Base-by-base conservation (phyloP, 1,284 basidiomycete species). In the Apiotrichum sp. region DNA sequence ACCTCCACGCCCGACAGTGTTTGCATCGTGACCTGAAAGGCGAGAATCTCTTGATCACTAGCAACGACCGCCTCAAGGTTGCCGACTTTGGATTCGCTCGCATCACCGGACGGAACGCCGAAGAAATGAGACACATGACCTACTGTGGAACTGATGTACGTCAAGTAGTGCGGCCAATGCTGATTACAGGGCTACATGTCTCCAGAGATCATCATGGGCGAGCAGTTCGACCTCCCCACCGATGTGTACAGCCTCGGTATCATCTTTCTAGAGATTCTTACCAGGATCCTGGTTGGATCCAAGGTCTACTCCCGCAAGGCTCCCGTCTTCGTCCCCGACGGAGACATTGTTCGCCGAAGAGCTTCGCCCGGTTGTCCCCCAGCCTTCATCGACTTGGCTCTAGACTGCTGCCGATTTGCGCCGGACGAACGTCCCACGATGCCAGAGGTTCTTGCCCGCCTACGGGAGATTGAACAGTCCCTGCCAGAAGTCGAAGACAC, bases 61-160 rank as follows among this genome's bases (percentile, higher is more conserved):
- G 86, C 40, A 97, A 98, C 69, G 88, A 92, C 33, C 84, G 95
- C 47, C 82, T 98, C 72, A 98, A 98, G 79, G 86, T 97, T 65
- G 95, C 92, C 39, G 95, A 98, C 72, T 98, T 98, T 76, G 93
- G 93, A 7, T 95, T 93, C 67, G 73, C 73, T 5, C 58, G 74
- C 41, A 96, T 98, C 66, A 91, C 91, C 0, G 90, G 90, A 0
- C 82, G 90, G 35, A 93, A 89, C 67, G 88, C 85, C 53, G 91
- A 93, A 58, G 93, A 98, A 74, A 86, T 84, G 73, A 87, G 87
- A 67, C 82, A 92, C 22, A 85, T 98, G 66, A 96, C 90, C 0
- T 97, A 95, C 77, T 98, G 95, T 66, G 93, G 93, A 14, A 98
- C 93, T 0, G 93, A 97, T 88, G 89, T 90, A 85, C 68, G 71